These are phyloP conservation scores for Coemansia sp. DNA, from an alignment of 192 early-diverging fungal genomes.

Conservation along the genomic window DNA sequence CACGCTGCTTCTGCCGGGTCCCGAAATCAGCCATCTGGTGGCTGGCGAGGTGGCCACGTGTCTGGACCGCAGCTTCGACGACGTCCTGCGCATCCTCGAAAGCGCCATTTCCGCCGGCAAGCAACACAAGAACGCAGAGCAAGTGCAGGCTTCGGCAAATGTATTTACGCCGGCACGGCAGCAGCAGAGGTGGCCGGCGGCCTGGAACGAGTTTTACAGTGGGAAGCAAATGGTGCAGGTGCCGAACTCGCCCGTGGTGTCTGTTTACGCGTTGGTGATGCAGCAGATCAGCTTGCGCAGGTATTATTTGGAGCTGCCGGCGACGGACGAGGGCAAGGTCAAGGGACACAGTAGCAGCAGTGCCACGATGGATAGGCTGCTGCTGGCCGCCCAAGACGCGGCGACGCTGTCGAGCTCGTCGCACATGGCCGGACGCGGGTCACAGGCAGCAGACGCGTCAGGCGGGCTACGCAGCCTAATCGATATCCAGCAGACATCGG, in stretches of 20 bases:
- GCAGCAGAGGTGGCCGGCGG: slow-evolving; percentile 23
- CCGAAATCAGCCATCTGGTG: slow-evolving; percentile 17
- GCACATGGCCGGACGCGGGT: slow-evolving; percentile 1
- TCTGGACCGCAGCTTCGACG: slow-evolving; percentile 36
- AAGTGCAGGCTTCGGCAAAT: background rate
- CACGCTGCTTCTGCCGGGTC: slow-evolving; percentile 32
- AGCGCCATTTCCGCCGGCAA: slow-evolving; percentile 26
- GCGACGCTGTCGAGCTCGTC: slow-evolving; percentile 23
- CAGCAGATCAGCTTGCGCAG: slow-evolving; percentile 48
- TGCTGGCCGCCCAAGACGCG: background rate
- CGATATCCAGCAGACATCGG: background rate
- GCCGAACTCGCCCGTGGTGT: slow-evolving; percentile 52
- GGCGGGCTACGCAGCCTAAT: slow-evolving; percentile 4
- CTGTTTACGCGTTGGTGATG: slow-evolving; percentile 51
- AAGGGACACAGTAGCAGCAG: slow-evolving; percentile 8
- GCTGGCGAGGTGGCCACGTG: slow-evolving; percentile 44
- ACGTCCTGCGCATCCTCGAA: slow-evolving; percentile 32
- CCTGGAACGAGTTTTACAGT: slow-evolving; percentile 10
- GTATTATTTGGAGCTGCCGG: slow-evolving; percentile 42
- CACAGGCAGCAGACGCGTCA: background rate
- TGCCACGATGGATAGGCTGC: background rate
- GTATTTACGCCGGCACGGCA: background rate
- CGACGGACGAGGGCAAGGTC: slow-evolving; percentile 3
- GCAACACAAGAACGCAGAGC: background rate
- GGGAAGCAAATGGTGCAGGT: slow-evolving; percentile 25